These are phyloP conservation scores for Fusarium burgessii DNA, from an alignment of 2,329 filamentous ascomycete genomes.

Conservation along the genomic window DNA sequence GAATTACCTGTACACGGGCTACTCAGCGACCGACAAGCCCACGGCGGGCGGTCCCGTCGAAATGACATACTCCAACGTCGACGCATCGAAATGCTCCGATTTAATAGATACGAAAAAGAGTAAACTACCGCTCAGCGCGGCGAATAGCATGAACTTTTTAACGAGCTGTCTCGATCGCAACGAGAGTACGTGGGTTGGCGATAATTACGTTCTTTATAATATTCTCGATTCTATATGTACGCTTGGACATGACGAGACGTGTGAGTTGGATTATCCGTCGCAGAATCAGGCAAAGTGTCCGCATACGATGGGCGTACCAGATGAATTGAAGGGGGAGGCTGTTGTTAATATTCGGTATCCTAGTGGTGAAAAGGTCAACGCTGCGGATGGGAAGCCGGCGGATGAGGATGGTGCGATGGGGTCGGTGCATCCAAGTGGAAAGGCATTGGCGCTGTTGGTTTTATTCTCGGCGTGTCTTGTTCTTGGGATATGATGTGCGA, in stretches of 20 bases:
- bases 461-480: conserved; percentile 25
- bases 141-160: conserved; percentile 67
- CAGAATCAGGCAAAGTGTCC: conserved; percentile 60
- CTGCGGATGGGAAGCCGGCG: conserved; percentile 39
- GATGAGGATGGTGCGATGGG: conserved; percentile 20
- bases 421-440: conserved; percentile 6
- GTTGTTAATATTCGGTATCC: conserved; percentile 63
- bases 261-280: conserved; percentile 57
- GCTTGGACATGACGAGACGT: conserved; percentile 60
- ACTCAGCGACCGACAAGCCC: conserved; percentile 60
- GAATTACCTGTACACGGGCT: conserved; percentile 67
- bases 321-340: conserved; percentile 51
- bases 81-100: conserved; percentile 58
- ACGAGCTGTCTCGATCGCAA: conserved; percentile 56
- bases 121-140: conserved; percentile 58
- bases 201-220: conserved; percentile 64
- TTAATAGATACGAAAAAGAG: conserved; percentile 60
- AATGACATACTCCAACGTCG: conserved; percentile 61
- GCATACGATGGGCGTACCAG: conserved; percentile 55
- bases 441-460: conserved; percentile 25
- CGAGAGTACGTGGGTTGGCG: conserved; percentile 58
- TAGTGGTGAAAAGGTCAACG: conserved; percentile 56
- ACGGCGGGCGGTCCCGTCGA: conserved; percentile 60
- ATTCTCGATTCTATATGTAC: conserved; percentile 63
- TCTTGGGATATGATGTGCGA: conserved; percentile 12